Conservation (phyloP, 73 alveolate genomes). For the Paramecium sonneborni region DNA sequence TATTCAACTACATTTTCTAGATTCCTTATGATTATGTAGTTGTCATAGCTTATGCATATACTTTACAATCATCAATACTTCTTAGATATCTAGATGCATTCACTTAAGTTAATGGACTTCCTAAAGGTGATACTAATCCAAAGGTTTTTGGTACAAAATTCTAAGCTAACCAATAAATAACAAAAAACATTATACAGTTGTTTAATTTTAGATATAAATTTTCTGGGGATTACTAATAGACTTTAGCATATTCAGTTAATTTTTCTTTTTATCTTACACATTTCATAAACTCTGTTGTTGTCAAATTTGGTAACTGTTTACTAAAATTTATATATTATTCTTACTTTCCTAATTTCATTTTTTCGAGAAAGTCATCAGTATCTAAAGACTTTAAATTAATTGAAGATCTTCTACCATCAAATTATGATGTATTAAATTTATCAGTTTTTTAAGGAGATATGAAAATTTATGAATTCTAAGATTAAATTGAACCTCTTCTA, state of each 20-base stretch:
- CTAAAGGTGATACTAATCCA: neutral
- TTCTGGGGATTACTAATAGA: neutral
- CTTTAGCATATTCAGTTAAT: slow-evolving; percentile 7
- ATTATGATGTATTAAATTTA: neutral
- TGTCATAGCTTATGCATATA: neutral
- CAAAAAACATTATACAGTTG: neutral
- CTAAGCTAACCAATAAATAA: neutral
- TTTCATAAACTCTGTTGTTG: neutral
- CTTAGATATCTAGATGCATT: neutral
- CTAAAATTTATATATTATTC: neutral
- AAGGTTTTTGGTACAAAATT: neutral
- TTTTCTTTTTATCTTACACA: neutral
- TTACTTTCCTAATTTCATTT: slow-evolving; percentile 28
- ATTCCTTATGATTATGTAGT: neutral
- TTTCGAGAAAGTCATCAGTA: neutral
- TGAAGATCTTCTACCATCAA: neutral
- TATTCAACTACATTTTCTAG: neutral
- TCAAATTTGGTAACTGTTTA: neutral
- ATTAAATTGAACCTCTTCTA: neutral
- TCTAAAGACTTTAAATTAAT: neutral
- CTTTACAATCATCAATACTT: neutral
- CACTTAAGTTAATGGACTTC: neutral
- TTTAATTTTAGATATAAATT: neutral
- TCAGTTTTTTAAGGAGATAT: neutral
- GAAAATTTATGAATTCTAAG: neutral